A percentile compares a stretch with the other conserved stretches of the same genome.
Evolutionary conservation across 2,329 filamentous ascomycete genomes (phyloP).

Genomic region (Colletotrichum truncatum): DNA sequence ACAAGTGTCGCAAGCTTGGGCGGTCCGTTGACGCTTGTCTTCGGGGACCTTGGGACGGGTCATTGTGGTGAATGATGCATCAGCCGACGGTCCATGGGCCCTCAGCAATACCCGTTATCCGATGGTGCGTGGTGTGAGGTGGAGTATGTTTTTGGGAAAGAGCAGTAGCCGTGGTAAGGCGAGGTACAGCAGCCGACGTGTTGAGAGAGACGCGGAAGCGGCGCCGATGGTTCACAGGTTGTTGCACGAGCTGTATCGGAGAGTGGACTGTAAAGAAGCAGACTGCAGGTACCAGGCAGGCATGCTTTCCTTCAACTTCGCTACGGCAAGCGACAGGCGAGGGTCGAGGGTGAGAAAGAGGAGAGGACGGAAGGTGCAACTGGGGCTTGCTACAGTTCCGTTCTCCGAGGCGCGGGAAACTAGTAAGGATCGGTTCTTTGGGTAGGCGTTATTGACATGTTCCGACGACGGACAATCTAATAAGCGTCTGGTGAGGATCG

Average conservation of each 20-base stretch:
- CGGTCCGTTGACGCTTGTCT: conserved; percentile 70
- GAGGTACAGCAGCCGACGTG: neutral
- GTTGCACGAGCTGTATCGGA: conserved; percentile 17
- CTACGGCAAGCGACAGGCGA: neutral
- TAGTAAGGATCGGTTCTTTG: conserved; percentile 24
- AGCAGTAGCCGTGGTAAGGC: conserved; percentile 6
- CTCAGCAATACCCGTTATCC: conserved; percentile 29
- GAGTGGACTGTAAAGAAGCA: conserved; percentile 6
- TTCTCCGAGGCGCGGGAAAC: conserved; percentile 4
- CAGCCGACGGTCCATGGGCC: conserved; percentile 23
- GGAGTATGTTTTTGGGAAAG: conserved; percentile 14
- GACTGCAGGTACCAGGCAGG: conserved; percentile 20
- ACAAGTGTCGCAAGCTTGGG: conserved; percentile 71
- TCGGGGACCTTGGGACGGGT: conserved; percentile 64
- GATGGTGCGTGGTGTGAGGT: conserved; percentile 17
- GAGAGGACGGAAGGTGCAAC: conserved; percentile 5
- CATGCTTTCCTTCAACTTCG: conserved; percentile 19
- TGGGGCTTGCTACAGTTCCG: neutral
- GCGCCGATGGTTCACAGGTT: conserved; percentile 17
- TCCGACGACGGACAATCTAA: conserved; percentile 23
- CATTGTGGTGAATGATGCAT: conserved; percentile 45
- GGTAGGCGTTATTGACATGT: conserved; percentile 24
- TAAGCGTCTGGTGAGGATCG: conserved; percentile 1
- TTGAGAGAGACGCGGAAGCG: conserved; percentile 15
- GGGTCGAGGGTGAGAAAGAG: neutral